A percentile compares a stretch with the other conserved stretches of the same genome.
phyloP scores from a whole-genome alignment of 192 early-diverging fungal species.

The Thamnidium elegans region DNA sequence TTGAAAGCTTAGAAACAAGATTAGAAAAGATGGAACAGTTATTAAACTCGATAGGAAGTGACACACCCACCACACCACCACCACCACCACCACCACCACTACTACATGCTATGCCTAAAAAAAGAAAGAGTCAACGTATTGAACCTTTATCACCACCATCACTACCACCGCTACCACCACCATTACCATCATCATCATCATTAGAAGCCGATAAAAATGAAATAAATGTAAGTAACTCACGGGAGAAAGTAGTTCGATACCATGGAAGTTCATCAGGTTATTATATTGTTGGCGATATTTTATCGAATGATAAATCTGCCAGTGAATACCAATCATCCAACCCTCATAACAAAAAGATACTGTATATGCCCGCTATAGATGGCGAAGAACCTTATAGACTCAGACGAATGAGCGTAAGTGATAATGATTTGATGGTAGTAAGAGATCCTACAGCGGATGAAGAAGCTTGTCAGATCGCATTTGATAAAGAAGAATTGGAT shows the following conservation, averaged over 20 bases:
- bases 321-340: neutral
- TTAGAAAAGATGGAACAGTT: conserved; percentile 33
- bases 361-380: neutral
- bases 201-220: neutral
- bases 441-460: conserved; percentile 25
- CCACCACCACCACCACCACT: neutral
- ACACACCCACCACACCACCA: neutral
- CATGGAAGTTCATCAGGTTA: conserved; percentile 35
- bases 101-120: too few relatives aligned
- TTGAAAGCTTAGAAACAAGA: conserved; percentile 31
- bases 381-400: neutral
- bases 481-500: conserved; percentile 8
- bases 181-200: neutral
- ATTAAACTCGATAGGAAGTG: conserved; percentile 13
- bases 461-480: neutral
- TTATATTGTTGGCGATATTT: conserved; percentile 30
- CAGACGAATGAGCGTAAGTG: neutral
- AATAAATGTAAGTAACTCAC: neutral
- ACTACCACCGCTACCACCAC: neutral
- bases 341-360: too few relatives aligned
- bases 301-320: neutral
- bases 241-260: conserved; percentile 27
- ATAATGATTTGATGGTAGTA: conserved; percentile 32
- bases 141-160: neutral
- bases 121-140: too few relatives aligned